phyloP scores from a whole-genome alignment of 495 filamentous ascomycete genomes.

The Hypoxylon perforatum region DNA sequence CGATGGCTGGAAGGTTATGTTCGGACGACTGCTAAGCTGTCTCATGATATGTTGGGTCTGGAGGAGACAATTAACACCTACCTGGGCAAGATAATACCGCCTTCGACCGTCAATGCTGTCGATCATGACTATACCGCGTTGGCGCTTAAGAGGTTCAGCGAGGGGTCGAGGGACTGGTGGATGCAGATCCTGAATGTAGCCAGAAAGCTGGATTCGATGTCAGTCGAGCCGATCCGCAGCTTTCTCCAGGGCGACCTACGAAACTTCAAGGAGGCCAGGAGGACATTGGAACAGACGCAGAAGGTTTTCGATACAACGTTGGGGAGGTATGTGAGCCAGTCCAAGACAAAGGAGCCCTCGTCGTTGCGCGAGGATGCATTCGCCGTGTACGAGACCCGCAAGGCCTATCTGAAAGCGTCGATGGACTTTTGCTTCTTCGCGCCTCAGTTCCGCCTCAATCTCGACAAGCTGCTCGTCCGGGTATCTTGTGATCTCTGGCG shows the following conservation, averaged over 20 bases:
- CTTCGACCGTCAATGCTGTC: slow-evolving; percentile 71
- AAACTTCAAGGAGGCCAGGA: slow-evolving; percentile 74
- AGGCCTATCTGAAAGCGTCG: slow-evolving; percentile 88
- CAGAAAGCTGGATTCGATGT: slow-evolving; percentile 76
- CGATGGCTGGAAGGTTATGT: slow-evolving; percentile 92
- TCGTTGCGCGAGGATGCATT: slow-evolving; percentile 94
- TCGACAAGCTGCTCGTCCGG: slow-evolving; percentile 87
- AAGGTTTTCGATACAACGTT: slow-evolving; percentile 83
- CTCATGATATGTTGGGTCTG: slow-evolving; percentile 74
- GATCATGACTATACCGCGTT: slow-evolving; percentile 95
- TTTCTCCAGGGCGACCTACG: slow-evolving; percentile 79
- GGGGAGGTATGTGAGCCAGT: slow-evolving; percentile 81
- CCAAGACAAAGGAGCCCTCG: slow-evolving; percentile 92
- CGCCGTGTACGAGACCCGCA: slow-evolving; percentile 91
- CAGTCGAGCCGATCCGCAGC: slow-evolving; percentile 81
- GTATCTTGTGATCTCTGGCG: slow-evolving; percentile 87
- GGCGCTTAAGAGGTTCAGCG: slow-evolving; percentile 84
- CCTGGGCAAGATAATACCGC: slow-evolving; percentile 74
- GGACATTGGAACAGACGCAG: slow-evolving; percentile 80
- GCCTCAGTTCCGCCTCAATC: slow-evolving; percentile 79
- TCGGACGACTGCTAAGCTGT: slow-evolving; percentile 79
- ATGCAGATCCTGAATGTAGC: slow-evolving; percentile 73
- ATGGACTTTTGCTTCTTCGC: slow-evolving; percentile 92
- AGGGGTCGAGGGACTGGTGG: slow-evolving; percentile 89
- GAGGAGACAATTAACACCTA: slow-evolving; percentile 79